Evolutionary conservation across 179 eudicot species (phyloP).

Genomic region (Gypsophila paniculata): DNA sequence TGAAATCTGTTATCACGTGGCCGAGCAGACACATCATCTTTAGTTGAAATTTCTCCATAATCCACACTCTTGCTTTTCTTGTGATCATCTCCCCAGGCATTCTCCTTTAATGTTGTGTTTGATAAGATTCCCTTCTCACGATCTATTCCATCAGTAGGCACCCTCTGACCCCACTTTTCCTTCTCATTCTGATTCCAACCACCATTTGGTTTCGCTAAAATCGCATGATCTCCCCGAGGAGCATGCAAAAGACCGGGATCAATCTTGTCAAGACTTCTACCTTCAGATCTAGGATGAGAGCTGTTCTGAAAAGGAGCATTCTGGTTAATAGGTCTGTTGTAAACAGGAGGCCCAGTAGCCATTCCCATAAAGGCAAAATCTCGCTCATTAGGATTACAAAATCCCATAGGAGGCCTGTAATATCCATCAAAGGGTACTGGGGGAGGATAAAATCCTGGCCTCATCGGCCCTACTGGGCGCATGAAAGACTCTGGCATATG

Average conservation of each 20-base stretch:
- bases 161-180: slow-evolving; percentile 44
- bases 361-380: slow-evolving; percentile 74
- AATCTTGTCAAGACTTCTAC: slow-evolving; percentile 40
- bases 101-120: slow-evolving; percentile 30
- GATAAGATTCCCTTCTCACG: slow-evolving; percentile 42
- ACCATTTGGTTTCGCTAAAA: slow-evolving; percentile 43
- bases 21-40: slow-evolving; percentile 33
- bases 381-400: slow-evolving; percentile 61
- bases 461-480: slow-evolving; percentile 70
- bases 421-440: slow-evolving; percentile 76
- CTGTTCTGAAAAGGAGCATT: slow-evolving; percentile 49
- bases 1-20: slow-evolving; percentile 26
- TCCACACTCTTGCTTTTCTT: slow-evolving; percentile 35
- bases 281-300: slow-evolving; percentile 45
- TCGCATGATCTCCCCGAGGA: slow-evolving; percentile 48
- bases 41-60: slow-evolving; percentile 24
- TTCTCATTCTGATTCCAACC: slow-evolving; percentile 44
- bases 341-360: slow-evolving; percentile 49
- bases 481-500: slow-evolving; percentile 65
- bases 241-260: slow-evolving; percentile 48
- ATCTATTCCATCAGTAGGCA: slow-evolving; percentile 25
- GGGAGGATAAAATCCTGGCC: slow-evolving; percentile 84
- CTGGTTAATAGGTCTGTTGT: slow-evolving; percentile 49
- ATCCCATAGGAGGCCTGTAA: slow-evolving; percentile 87
- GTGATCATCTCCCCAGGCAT: slow-evolving; percentile 54